Base-by-base conservation (phyloP, 192 early-diverging fungal genomes). In the Coemansia sp. region DNA sequence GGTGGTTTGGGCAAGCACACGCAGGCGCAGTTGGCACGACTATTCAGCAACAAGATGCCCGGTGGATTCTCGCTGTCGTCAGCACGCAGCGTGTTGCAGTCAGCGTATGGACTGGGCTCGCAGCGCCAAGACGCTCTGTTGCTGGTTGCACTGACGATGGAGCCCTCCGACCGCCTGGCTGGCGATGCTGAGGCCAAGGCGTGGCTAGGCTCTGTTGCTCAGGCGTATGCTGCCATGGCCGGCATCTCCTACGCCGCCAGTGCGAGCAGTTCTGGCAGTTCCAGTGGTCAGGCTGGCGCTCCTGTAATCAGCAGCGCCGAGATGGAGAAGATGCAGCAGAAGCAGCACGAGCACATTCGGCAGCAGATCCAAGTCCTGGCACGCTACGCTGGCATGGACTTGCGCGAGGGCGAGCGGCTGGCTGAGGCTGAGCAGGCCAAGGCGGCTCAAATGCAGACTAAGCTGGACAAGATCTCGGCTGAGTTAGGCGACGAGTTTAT, bases 31-130 rank as follows among this genome's bases (percentile, higher is more conserved):
- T 74, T 96, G 43, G 83, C 90, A 64, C 90, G 92, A 70, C 79
- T 98, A 84, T 85, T 98, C 37, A 84, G 85, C 71, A 79, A 84
- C 77, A 98, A 95, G 84, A 94, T 98, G 92, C 93, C 96, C 59
- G 93, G 91, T 77, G 94, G 96, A 37, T 95, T 95, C 77, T 87
- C 87, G 7, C 87, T 94, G 59, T 86, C 87, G 10, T 82, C 82
- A 57, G 91, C 89, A 64, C 92, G 93, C 76, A 73, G 82, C 27
- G 86, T 89, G 73, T 71, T 98, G 41, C 61, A 84, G 54, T 73
- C 73, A 25, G 79, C 88, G 19, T 89, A 91, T 76, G 94, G 96
- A 11, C 74, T 96, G 9, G 93, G 93, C 10, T 71, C 89, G 54
- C 88, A 87, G 69, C 85, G 94, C 19, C 84, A 86, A 36, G 89